Base-by-base conservation (phyloP, 768 basidiomycete genomes). In the Tephrocybe sp. region DNA sequence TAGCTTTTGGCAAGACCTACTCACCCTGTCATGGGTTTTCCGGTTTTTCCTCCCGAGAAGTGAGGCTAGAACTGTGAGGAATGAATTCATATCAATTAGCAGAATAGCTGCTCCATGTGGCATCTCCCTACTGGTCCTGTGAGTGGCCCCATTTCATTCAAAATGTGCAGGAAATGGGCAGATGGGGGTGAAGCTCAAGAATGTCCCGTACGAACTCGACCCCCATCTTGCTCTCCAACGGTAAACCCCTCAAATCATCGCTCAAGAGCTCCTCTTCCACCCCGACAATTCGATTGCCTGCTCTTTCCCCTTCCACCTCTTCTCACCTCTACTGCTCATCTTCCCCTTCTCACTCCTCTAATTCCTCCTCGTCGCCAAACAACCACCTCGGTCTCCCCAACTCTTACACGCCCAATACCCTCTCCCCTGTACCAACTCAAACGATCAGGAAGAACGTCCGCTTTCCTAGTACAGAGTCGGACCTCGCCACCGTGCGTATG, bases 171-270 rank as follows among this genome's bases (percentile, higher is more conserved):
- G n/a, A n/a, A n/a, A n/a, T n/a, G n/a, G n/a, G n/a, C n/a, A n/a
- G n/a, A n/a, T n/a, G n/a, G n/a, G n/a, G n/a, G n/a, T n/a, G n/a
- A n/a, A n/a, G n/a, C n/a, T n/a, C n/a, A n/a, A n/a, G n/a, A n/a
- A n/a, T n/a, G n/a, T n/a, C 28, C 28, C 60, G 76, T 56, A 67
- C 77, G 47, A 25, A 71, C 55, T 58, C 76, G 50, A 44, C 68
- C 55, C 58, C 75, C 12, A 73, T 85, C 47, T 65, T 84, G 20
- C 78, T 85, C 28, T 72, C 81, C 17, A 92, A 86, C 51, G 93
- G 93, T 38, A 91, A 91, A 63, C 88, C 92, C 3, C 85, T 97
- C 68, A 92, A 92, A 62, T 79, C 88, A 0, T 88, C 90, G 1
- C 80, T 97, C 60, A 97, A 96, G 65, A n/a, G 34, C 34, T 70